phyloP scores from a whole-genome alignment of 768 basidiomycete genomes.

The Lentinula edodes region DNA sequence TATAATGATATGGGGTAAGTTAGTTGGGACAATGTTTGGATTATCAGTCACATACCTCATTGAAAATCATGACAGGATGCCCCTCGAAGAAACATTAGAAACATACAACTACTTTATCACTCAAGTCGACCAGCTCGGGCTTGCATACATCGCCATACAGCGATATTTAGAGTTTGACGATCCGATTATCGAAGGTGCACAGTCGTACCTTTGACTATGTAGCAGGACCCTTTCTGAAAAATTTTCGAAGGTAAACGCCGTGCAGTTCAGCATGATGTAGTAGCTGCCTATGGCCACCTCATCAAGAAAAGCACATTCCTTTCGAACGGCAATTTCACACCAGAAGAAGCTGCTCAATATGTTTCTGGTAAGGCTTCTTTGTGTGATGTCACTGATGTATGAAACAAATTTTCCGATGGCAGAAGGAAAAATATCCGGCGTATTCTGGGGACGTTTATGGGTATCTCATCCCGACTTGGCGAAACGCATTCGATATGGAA shows the following conservation, averaged over 20 bases:
- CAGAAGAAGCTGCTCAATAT: constrained; percentile 13
- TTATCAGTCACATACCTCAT: background rate
- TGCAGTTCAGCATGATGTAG: constrained; percentile 21
- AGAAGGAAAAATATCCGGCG: no score
- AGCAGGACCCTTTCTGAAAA: background rate
- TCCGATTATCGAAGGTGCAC: background rate
- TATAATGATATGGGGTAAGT: constrained; percentile 27
- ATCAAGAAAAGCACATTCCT: constrained; percentile 18
- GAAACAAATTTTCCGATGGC: no score
- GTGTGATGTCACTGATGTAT: no score
- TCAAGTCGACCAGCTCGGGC: constrained; percentile 31
- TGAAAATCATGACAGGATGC: constrained; percentile 24
- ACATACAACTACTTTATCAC: constrained; percentile 35
- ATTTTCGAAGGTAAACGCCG: constrained; percentile 8
- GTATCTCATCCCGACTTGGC: no score
- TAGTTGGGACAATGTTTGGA: background rate
- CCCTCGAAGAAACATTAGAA: constrained; percentile 35
- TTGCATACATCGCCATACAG: constrained; percentile 7
- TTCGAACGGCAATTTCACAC: constrained; percentile 20
- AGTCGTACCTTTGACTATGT: background rate
- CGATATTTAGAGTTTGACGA: background rate
- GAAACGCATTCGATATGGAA: no score
- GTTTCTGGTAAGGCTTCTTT: no score
- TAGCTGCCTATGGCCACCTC: constrained; percentile 18
- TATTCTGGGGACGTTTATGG: no score